These are phyloP conservation scores for Apiospora aurea DNA, from an alignment of 2,329 filamentous ascomycete genomes.

Conservation along the genomic window DNA sequence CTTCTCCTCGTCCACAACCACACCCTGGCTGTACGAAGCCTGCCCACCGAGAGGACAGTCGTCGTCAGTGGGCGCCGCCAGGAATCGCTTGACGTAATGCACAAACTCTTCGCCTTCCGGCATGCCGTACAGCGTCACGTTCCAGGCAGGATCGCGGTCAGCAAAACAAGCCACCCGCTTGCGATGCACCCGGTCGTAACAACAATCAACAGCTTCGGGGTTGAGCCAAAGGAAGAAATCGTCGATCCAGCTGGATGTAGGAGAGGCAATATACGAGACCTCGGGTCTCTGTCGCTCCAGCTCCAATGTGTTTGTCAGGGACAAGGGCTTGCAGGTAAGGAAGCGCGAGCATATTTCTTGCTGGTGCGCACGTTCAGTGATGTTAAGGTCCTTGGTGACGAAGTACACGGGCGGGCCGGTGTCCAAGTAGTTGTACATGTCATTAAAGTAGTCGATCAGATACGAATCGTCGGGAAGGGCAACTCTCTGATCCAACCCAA, in stretches of 20 bases:
- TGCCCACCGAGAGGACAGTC: slow-evolving; percentile 88
- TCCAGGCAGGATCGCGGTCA: slow-evolving; percentile 81
- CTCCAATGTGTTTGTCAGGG: slow-evolving; percentile 88
- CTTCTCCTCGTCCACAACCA: slow-evolving; percentile 75
- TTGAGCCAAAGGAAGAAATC: slow-evolving; percentile 98
- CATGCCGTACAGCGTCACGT: slow-evolving; percentile 88
- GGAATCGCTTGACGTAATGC: slow-evolving; percentile 83
- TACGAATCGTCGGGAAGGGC: slow-evolving; percentile 95
- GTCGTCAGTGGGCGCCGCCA: slow-evolving; percentile 79
- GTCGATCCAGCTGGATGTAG: slow-evolving; percentile 94
- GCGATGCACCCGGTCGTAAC: slow-evolving; percentile 59
- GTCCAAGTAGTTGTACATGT: slow-evolving; percentile 91
- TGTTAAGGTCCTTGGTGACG: slow-evolving; percentile 82
- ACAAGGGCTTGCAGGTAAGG: slow-evolving; percentile 83
- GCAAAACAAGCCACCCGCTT: slow-evolving; percentile 78
- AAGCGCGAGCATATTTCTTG: slow-evolving; percentile 90
- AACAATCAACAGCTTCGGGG: slow-evolving; percentile 73
- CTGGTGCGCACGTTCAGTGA: slow-evolving; percentile 77
- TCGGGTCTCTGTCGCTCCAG: slow-evolving; percentile 91
- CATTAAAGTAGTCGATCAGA: slow-evolving; percentile 94
- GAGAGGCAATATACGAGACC: slow-evolving; percentile 85
- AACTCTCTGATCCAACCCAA: slow-evolving; percentile 93
- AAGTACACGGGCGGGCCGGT: slow-evolving; percentile 96
- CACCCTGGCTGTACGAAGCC: slow-evolving; percentile 84
- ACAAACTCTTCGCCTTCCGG: slow-evolving; percentile 92